phyloP scores from a whole-genome alignment of 306 rosid genomes.

The Cucurbita argyrosperma region DNA sequence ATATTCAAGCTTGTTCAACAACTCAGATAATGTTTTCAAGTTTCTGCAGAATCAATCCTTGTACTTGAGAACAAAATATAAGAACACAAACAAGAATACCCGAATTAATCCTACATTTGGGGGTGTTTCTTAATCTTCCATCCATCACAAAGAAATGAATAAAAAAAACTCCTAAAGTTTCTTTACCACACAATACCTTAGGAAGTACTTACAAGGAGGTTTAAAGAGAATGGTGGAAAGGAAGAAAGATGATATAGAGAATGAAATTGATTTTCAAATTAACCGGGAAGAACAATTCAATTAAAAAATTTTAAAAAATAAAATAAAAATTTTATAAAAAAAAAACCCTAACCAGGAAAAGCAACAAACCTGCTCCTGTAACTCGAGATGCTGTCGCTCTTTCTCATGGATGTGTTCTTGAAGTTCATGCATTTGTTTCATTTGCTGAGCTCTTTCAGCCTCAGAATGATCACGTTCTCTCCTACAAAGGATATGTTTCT shows the following conservation, averaged over 20 bases:
- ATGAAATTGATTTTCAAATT: not conserved
- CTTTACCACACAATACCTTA: not conserved
- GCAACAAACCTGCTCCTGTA: conserved; percentile 70
- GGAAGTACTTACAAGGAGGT: not conserved
- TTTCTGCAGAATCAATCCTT: not conserved
- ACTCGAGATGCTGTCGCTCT: conserved; percentile 79
- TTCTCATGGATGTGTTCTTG: conserved; percentile 93
- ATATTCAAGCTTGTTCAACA: not conserved
- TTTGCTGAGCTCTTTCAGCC: conserved; percentile 89
- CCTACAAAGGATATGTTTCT: conserved; percentile 32
- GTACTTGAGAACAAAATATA: not conserved
- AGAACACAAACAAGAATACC: not conserved
- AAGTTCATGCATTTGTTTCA: conserved; percentile 72
- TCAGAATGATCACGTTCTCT: conserved; percentile 92
- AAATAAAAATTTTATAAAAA: too few species aligned
- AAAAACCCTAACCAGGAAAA: not conserved
- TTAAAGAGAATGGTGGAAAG: not conserved
- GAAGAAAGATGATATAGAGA: not conserved
- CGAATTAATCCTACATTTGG: not conserved
- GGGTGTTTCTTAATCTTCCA: not conserved
- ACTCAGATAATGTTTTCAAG: not conserved
- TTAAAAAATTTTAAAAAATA: too few species aligned
- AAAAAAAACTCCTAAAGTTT: not conserved
- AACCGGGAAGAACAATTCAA: not conserved
- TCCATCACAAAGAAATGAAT: not conserved